phyloP scores from a whole-genome alignment of 225 moss, liverwort and hornwort species.

The Thuidium tamariscinum region DNA sequence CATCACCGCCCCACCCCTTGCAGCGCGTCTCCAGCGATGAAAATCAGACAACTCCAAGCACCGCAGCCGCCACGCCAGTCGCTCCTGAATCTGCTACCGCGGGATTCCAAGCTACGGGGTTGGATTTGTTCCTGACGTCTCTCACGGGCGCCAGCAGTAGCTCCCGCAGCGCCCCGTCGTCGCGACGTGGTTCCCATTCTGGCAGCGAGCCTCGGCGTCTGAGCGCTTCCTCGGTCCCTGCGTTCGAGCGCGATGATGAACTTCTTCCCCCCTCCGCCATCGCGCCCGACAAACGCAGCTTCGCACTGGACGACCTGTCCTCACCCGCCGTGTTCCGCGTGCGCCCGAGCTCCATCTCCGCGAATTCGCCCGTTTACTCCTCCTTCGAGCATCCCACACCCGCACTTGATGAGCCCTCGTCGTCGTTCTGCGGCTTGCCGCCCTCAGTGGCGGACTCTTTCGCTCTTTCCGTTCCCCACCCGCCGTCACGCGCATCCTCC shows the following conservation, averaged over 20 bases:
- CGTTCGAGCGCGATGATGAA: slow-evolving; percentile 10
- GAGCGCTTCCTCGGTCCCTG: not conserved
- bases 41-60: not conserved
- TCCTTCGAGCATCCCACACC: slow-evolving; percentile 21
- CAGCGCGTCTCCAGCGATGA: not conserved
- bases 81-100: not conserved
- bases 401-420: not conserved
- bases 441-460: slow-evolving; percentile 1
- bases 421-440: not conserved
- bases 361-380: slow-evolving; percentile 13
- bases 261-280: slow-evolving; percentile 1
- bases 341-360: slow-evolving; percentile 2
- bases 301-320: not conserved
- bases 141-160: not conserved
- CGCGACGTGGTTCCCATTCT: not conserved
- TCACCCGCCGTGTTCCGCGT: not conserved
- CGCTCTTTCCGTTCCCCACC: not conserved
- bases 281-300: slow-evolving; percentile 13
- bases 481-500: not conserved
- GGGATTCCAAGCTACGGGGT: not conserved
- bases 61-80: not conserved
- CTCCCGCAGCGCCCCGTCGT: not conserved
- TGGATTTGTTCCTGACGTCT: not conserved
- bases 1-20: not conserved
- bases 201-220: not conserved